Conservation (phyloP, 352 stramenopile genomes). For the Phytophthora gonapodyides region DNA sequence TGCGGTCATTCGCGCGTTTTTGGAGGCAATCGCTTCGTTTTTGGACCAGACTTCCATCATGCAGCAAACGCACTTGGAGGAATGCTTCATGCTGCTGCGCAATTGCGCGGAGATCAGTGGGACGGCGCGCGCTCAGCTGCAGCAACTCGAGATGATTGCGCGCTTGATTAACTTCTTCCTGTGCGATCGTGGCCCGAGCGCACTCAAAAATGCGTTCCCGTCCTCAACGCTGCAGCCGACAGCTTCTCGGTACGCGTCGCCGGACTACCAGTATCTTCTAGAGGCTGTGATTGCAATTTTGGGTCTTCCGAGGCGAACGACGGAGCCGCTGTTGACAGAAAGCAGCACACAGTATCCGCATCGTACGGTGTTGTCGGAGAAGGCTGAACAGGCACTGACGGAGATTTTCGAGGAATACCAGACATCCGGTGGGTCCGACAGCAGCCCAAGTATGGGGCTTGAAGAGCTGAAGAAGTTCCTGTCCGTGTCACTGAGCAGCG, state of each 20-base stretch:
- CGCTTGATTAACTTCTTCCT: constrained; percentile 86
- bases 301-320: constrained; percentile 63
- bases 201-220: constrained; percentile 77
- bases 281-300: constrained; percentile 89
- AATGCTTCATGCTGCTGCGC: constrained; percentile 86
- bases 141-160: constrained; percentile 73
- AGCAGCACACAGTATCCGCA: constrained; percentile 73
- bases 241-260: constrained; percentile 63
- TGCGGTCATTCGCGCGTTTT: constrained; percentile 42
- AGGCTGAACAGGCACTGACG: constrained; percentile 70
- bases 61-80: constrained; percentile 85
- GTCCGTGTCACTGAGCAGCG: constrained; percentile 67
- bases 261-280: constrained; percentile 89
- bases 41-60: constrained; percentile 76
- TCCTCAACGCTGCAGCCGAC: constrained; percentile 51
- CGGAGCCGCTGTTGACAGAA: constrained; percentile 70
- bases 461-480: constrained; percentile 76
- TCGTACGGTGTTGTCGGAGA: constrained; percentile 70
- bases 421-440: constrained; percentile 26
- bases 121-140: constrained; percentile 53
- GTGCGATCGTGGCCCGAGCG: constrained; percentile 60
- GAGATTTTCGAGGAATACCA: constrained; percentile 82
- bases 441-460: constrained; percentile 44
- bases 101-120: constrained; percentile 73
- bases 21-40: constrained; percentile 60